phyloP scores from a whole-genome alignment of 805 yeast species.

The Saccharomycopsis fodiens region DNA sequence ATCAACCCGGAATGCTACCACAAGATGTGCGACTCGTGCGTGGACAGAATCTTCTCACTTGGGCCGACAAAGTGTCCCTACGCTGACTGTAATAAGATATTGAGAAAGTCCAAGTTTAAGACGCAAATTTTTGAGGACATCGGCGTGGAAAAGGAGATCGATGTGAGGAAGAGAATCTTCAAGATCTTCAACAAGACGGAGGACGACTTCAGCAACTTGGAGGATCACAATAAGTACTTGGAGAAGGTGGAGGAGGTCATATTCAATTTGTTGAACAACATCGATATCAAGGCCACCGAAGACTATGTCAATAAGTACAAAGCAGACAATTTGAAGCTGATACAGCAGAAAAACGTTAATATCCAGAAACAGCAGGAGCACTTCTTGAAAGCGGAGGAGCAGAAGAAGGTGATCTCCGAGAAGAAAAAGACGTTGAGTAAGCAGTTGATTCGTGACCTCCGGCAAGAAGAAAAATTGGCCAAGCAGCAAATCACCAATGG shows the following conservation, averaged over 20 bases:
- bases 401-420: conserved; percentile 59
- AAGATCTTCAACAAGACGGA: conserved; percentile 73
- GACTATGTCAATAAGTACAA: conserved; percentile 62
- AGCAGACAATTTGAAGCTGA: conserved; percentile 63
- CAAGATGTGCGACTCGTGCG: conserved; percentile 94
- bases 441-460: conserved; percentile 56
- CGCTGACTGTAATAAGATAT: conserved; percentile 77
- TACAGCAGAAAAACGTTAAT: conserved; percentile 66
- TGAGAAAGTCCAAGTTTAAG: conserved; percentile 85
- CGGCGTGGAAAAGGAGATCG: conserved; percentile 84
- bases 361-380: conserved; percentile 65
- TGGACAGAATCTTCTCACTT: conserved; percentile 83
- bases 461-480: conserved; percentile 45
- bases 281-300: conserved; percentile 64
- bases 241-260: conserved; percentile 80
- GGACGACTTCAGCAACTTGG: conserved; percentile 56
- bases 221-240: conserved; percentile 66
- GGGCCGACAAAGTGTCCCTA: conserved; percentile 99
- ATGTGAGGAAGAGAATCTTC: conserved; percentile 71
- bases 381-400: conserved; percentile 53
- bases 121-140: conserved; percentile 90
- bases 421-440: conserved; percentile 46
- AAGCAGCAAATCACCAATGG: conserved; percentile 49
- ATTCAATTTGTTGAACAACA: conserved; percentile 63
- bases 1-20: conserved; percentile 98